These are phyloP conservation scores for Brachypodium distachyon DNA, from an alignment of 202 grass and related monocot species.

Conservation along the genomic window DNA sequence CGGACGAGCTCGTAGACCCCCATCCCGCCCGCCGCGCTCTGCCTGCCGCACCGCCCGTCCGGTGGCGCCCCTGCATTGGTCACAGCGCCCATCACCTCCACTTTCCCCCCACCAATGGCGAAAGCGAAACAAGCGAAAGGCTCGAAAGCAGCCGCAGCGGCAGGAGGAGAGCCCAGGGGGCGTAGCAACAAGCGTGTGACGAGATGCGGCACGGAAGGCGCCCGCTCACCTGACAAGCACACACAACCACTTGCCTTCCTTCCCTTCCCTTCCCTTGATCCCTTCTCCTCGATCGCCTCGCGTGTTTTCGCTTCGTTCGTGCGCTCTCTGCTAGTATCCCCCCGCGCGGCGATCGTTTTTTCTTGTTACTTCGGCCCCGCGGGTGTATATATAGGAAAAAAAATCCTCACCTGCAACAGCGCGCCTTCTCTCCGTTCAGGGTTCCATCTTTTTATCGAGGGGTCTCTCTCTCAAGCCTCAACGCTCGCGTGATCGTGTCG, in stretches of 20 bases:
- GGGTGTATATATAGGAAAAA: background rate
- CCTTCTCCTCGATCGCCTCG: background rate
- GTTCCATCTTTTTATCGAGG: background rate
- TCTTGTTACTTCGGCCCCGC: background rate
- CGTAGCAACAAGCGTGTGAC: constrained; percentile 27
- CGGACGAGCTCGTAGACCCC: constrained; percentile 47
- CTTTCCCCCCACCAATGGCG: background rate
- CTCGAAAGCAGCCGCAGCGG: background rate
- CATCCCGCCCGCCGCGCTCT: background rate
- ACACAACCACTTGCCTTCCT: constrained; percentile 5
- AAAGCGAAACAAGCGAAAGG: background rate
- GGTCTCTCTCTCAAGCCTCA: background rate
- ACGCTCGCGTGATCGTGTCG: too few species aligned
- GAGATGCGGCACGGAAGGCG: constrained; percentile 20
- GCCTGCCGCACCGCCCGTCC: background rate
- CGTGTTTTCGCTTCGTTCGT: background rate
- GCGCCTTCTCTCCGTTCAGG: background rate
- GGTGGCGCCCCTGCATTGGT: constrained; percentile 26
- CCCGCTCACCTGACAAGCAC: constrained; percentile 47
- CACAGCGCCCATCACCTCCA: background rate
- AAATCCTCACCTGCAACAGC: background rate
- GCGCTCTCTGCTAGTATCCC: background rate
- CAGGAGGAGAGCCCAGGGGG: too few species aligned
- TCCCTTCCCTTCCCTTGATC: background rate
- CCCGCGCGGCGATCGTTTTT: background rate